These are phyloP conservation scores for Chaetomiaceae sp. DNA, from an alignment of 2,329 filamentous ascomycete genomes.

Conservation along the genomic window DNA sequence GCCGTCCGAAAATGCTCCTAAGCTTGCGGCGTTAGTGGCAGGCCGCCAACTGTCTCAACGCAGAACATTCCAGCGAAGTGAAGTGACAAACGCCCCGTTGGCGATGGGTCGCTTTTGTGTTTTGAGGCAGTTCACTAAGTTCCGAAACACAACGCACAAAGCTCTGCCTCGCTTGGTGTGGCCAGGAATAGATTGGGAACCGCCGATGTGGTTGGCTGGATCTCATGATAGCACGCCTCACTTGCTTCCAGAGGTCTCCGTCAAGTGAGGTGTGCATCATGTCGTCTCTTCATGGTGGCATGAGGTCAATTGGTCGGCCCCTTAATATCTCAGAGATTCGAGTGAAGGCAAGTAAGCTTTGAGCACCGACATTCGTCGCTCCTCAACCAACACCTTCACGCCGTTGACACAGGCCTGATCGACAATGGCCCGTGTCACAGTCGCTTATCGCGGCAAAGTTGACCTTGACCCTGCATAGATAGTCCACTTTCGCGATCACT, in stretches of 20 bases:
- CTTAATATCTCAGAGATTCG: background rate
- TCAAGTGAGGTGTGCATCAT: background rate
- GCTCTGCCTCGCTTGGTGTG: background rate
- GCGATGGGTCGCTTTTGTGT: too few species aligned
- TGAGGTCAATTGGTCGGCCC: background rate
- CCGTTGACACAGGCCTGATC: background rate
- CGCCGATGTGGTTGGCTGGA: too few species aligned
- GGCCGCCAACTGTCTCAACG: background rate
- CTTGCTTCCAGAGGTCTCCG: background rate
- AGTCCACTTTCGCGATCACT: background rate
- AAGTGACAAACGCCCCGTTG: conserved; percentile 5
- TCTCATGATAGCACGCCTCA: too few species aligned
- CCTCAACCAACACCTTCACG: background rate
- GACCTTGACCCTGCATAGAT: background rate
- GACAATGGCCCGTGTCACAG: background rate
- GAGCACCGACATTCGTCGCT: background rate
- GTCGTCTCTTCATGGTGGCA: background rate
- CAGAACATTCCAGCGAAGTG: background rate
- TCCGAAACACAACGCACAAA: too few species aligned
- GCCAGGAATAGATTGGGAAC: background rate
- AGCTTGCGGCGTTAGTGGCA: background rate
- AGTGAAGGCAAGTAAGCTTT: background rate
- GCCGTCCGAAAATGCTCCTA: background rate
- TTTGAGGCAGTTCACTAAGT: too few species aligned
- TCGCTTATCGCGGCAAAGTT: conserved; percentile 16